Evolutionary conservation across 768 basidiomycete species (phyloP), one percentile per base, ranked within the genome.

Genomic region (Russula compacta): DNA sequence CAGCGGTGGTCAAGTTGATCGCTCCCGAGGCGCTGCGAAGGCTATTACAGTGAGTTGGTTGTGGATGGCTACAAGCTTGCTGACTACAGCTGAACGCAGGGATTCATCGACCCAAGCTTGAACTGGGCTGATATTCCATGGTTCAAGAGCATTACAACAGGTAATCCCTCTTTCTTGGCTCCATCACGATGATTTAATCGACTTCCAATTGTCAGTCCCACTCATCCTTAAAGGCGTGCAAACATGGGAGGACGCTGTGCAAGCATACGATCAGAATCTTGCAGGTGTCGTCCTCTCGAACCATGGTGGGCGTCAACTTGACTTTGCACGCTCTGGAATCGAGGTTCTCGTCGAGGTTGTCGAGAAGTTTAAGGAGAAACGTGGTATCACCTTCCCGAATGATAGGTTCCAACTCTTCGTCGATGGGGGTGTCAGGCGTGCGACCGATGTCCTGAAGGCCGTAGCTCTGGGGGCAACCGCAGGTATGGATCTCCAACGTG

Each of bases 381-480:
- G 87, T 14, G 84, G 87, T 1, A 73, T 90, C 42, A 76, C 77
- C 11, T 91, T 91, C 73, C 89, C 91, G 2, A 89, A 91, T 54
- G 79, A 82, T 54, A 81, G 78, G 56, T 91, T 98, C 76, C 85
- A 92, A 69, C 76, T 99, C 38, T 92, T 88, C 68, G 81, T 93
- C 12, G 95, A 99, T 68, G 95, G 95, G n/a, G 97, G 95, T 58
- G 92, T 98, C 8, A 80, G 94, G 52, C 78, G 94, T 40, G 92
- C 94, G 1, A 92, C 87, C 11, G 92, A 95, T 70, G 86, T 94
- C 2, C 75, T 95, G 59, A 95, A 95, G 69, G 92, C 92, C 2
- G 70, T 94, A 52, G 92, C 92, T 0, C 76, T 95, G 14, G 93
- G 92, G 19, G 92, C 92, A n/a, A 92, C 86, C 44, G 92, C 92